Conservation (phyloP, 2,329 filamentous ascomycete genomes). For the Ceratocystis alfenasii region DNA sequence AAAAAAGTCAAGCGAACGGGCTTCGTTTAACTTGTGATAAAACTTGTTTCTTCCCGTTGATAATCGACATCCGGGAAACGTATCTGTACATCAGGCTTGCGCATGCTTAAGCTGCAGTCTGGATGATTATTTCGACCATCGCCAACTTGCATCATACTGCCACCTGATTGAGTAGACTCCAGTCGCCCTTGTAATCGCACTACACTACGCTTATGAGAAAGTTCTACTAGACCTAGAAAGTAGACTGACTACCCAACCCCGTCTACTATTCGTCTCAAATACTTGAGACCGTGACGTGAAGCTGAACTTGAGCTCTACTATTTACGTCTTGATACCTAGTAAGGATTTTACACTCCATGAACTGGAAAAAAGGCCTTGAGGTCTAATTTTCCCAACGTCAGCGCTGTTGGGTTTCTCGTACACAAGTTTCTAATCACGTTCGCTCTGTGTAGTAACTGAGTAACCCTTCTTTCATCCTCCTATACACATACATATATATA, state of each 20-base stretch:
- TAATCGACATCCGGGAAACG: not conserved
- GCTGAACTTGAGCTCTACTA: not conserved
- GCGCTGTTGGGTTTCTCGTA: not conserved
- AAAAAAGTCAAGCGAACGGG: not conserved
- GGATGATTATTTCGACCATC: not conserved
- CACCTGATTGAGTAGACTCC: not conserved
- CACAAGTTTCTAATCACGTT: slow-evolving; percentile 11
- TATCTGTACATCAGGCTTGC: not conserved
- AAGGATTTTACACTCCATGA: not conserved
- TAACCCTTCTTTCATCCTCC: not conserved
- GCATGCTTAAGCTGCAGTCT: not conserved
- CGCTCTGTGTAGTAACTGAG: slow-evolving; percentile 1
- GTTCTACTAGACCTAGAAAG: not conserved
- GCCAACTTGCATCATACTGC: not conserved
- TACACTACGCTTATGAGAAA: not conserved
- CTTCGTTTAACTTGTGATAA: slow-evolving; percentile 5
- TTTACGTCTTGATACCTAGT: not conserved
- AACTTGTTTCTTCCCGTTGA: not conserved
- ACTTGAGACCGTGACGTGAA: not conserved
- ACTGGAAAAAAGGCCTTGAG: no score
- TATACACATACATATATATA: not conserved
- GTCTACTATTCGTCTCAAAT: not conserved
- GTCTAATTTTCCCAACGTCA: not conserved
- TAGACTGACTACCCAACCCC: not conserved
- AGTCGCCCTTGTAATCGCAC: not conserved